A percentile compares a stretch with the other conserved stretches of the same genome.
These are phyloP conservation scores for Pythium coloratum DNA, from an alignment of 352 stramenopile genomes.

Conservation along the genomic window DNA sequence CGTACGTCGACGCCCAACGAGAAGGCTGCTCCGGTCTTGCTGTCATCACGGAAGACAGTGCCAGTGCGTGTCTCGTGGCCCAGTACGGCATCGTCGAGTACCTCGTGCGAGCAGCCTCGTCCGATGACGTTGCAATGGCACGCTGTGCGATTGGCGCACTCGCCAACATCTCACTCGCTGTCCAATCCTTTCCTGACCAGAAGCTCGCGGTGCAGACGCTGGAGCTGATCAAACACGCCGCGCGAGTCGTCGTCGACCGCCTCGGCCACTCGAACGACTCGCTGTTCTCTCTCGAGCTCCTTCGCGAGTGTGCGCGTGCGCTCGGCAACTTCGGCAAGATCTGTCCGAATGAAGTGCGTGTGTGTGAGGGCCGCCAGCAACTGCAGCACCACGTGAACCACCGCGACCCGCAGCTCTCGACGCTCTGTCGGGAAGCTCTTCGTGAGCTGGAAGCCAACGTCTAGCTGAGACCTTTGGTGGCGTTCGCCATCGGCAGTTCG, in stretches of 20 bases:
- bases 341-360: slow-evolving; percentile 36
- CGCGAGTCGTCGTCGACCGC: slow-evolving; percentile 40
- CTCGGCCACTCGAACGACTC: slow-evolving; percentile 50
- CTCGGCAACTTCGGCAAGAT: slow-evolving; percentile 53
- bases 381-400: slow-evolving; percentile 59
- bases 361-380: slow-evolving; percentile 30
- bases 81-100: slow-evolving; percentile 52
- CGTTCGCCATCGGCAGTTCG: background rate
- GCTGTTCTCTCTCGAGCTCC: slow-evolving; percentile 66
- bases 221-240: slow-evolving; percentile 53
- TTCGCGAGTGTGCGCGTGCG: slow-evolving; percentile 70
- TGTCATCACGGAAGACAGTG: slow-evolving; percentile 62
- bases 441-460: slow-evolving; percentile 34
- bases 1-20: slow-evolving; percentile 65
- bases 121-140: slow-evolving; percentile 64
- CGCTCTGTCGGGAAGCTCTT: slow-evolving; percentile 50
- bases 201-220: slow-evolving; percentile 36
- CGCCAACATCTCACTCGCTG: slow-evolving; percentile 60
- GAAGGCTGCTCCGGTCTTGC: slow-evolving; percentile 76
- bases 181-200: slow-evolving; percentile 45
- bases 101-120: slow-evolving; percentile 45
- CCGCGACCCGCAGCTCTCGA: slow-evolving; percentile 59
- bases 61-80: slow-evolving; percentile 62
- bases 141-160: slow-evolving; percentile 67
- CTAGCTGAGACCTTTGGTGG: background rate